Evolutionary conservation across 192 early-diverging fungal genomes (phyloP).

Genomic region (Gigaspora rosea): DNA sequence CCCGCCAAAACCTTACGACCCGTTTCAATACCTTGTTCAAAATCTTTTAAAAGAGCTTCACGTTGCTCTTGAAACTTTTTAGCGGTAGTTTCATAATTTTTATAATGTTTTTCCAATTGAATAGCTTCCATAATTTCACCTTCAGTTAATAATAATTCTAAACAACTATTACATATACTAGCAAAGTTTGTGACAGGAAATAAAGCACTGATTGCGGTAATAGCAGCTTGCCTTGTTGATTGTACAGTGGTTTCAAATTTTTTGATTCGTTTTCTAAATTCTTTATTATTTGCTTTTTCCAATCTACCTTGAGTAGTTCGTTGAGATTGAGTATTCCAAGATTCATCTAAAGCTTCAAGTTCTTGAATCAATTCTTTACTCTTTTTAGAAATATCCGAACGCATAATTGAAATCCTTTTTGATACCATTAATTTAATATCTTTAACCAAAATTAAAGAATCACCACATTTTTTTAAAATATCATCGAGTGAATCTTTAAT

Average conservation of each 20-base stretch:
- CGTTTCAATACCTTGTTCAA: conserved; percentile 67
- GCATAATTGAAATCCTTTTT: conserved; percentile 43
- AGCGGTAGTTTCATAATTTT: conserved; percentile 56
- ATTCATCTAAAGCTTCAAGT: conserved; percentile 36
- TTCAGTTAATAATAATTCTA: conserved; percentile 75
- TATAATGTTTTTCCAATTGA: conserved; percentile 47
- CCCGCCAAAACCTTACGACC: conserved; percentile 72
- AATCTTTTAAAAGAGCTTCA: conserved; percentile 65
- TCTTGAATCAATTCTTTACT: conserved; percentile 45
- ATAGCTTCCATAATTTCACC: conserved; percentile 72
- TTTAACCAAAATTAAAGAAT: conserved; percentile 40
- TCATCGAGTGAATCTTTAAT: conserved; percentile 41
- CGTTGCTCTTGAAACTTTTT: conserved; percentile 52
- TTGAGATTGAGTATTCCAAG: conserved; percentile 48
- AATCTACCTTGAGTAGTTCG: conserved; percentile 53
- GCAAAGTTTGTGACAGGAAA: conserved; percentile 61
- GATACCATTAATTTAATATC: conserved; percentile 42
- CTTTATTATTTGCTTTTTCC: conserved; percentile 65
- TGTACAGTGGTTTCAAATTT: conserved; percentile 65
- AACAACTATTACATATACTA: conserved; percentile 54
- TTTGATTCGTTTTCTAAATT: conserved; percentile 65
- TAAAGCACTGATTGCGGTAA: conserved; percentile 57
- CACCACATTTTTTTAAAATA: conserved; percentile 39
- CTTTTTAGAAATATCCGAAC: conserved; percentile 39
- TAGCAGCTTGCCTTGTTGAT: conserved; percentile 55